Evolutionary conservation across 371 early-diverging fungal genomes (phyloP).

Genomic region (Sporodiniella umbellata): DNA sequence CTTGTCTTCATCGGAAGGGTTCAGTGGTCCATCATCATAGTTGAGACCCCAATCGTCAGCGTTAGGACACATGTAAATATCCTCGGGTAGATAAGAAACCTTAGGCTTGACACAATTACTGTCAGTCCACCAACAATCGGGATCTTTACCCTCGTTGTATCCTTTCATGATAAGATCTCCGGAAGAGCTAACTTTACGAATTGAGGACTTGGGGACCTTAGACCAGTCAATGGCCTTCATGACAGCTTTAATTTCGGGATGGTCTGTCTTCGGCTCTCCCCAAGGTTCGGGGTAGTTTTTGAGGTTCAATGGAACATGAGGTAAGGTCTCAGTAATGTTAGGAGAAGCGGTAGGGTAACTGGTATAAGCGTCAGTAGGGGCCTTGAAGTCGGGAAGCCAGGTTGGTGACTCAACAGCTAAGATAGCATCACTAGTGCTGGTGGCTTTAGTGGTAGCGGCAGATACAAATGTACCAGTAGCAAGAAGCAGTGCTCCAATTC

Average conservation of each 20-base stretch:
- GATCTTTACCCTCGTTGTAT: constrained; percentile 31
- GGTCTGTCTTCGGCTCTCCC: constrained; percentile 24
- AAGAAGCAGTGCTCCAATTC: constrained; percentile 22
- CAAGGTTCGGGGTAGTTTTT: constrained; percentile 37
- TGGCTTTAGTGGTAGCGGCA: constrained; percentile 14
- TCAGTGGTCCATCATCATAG: constrained; percentile 49
- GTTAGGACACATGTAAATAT: constrained; percentile 42
- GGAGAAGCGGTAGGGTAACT: constrained; percentile 33
- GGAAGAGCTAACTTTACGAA: constrained; percentile 13
- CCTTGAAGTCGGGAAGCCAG: constrained; percentile 35
- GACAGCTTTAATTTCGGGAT: constrained; percentile 36
- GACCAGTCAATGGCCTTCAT: constrained; percentile 43
- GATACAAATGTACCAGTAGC: constrained; percentile 26
- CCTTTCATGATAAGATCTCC: constrained; percentile 15
- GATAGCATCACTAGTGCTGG: constrained; percentile 12
- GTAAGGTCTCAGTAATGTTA: constrained; percentile 18
- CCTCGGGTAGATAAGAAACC: constrained; percentile 34
- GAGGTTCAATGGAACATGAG: constrained; percentile 19
- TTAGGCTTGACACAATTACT: constrained; percentile 44
- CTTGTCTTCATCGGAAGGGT: constrained; percentile 25
- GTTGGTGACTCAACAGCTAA: constrained; percentile 40
- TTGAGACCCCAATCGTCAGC: constrained; percentile 51
- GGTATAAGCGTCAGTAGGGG: constrained; percentile 24
- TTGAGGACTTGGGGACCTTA: constrained; percentile 41
- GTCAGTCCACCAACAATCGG: constrained; percentile 50